These are phyloP conservation scores for Coniochaeta ligniaria DNA, from an alignment of 2,329 filamentous ascomycete genomes.

Conservation along the genomic window DNA sequence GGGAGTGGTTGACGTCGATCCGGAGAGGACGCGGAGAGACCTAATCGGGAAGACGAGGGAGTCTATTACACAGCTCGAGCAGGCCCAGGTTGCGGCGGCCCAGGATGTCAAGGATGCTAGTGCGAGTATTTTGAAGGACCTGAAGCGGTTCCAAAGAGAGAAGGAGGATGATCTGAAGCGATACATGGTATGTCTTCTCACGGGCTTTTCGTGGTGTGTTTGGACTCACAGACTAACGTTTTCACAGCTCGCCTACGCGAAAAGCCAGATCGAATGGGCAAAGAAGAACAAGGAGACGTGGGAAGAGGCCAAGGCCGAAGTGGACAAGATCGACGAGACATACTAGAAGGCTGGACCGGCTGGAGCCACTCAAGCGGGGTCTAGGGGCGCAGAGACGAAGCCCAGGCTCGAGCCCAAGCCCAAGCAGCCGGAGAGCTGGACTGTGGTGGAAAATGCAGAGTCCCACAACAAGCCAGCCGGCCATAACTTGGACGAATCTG, in stretches of 20 bases:
- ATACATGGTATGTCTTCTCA: constrained; percentile 75
- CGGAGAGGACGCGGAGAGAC: constrained; percentile 84
- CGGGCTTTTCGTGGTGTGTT: too few relatives aligned
- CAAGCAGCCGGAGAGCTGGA: neutral
- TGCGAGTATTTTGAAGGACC: constrained; percentile 76
- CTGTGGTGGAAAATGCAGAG: neutral
- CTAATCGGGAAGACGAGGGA: constrained; percentile 94
- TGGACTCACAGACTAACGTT: too few relatives aligned
- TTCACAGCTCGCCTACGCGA: constrained; percentile 76
- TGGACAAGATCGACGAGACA: constrained; percentile 73
- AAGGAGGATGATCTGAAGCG: constrained; percentile 91
- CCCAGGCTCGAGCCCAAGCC: neutral
- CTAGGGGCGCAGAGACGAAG: neutral
- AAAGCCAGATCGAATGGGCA: constrained; percentile 91
- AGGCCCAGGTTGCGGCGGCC: constrained; percentile 80
- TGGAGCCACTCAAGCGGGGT: neutral
- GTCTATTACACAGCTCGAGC: constrained; percentile 76
- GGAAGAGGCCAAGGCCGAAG: constrained; percentile 83
- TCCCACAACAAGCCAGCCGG: neutral
- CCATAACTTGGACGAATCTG: neutral
- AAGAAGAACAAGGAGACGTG: constrained; percentile 85
- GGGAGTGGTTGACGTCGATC: constrained; percentile 92
- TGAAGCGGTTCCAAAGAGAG: constrained; percentile 88
- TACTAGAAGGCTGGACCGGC: constrained; percentile 18
- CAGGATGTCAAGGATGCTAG: constrained; percentile 93